Conservation (phyloP, 2,329 filamentous ascomycete genomes). For the Trichoderma cornu-damae region DNA sequence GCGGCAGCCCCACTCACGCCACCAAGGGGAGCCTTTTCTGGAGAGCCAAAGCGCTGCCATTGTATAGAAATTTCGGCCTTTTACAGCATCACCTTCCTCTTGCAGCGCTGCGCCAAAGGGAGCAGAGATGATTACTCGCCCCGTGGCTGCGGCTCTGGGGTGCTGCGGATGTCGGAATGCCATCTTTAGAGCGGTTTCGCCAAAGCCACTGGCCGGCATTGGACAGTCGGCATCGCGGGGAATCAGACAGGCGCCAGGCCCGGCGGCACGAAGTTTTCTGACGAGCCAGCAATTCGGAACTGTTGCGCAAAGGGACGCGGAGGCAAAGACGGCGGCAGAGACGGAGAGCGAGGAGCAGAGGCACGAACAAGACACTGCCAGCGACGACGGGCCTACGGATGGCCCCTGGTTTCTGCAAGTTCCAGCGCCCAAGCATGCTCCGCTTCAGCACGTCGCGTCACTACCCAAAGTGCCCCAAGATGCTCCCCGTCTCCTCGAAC, state of each 20-base stretch:
- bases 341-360: not conserved
- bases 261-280: slow-evolving; percentile 26
- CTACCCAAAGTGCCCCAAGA: slow-evolving; percentile 57
- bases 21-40: slow-evolving; percentile 11
- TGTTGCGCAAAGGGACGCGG: not conserved
- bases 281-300: slow-evolving; percentile 13
- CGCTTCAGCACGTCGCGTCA: slow-evolving; percentile 42
- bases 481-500: slow-evolving; percentile 64
- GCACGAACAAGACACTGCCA: slow-evolving; percentile 8
- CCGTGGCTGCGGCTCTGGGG: slow-evolving; percentile 27
- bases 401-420: slow-evolving; percentile 86
- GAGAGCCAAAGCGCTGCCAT: not conserved
- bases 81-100: slow-evolving; percentile 2
- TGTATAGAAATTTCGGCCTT: slow-evolving; percentile 6
- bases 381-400: slow-evolving; percentile 34
- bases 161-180: slow-evolving; percentile 32
- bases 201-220: slow-evolving; percentile 23
- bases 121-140: slow-evolving; percentile 30
- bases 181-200: slow-evolving; percentile 29
- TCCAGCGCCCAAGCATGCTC: slow-evolving; percentile 51
- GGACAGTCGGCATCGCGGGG: slow-evolving; percentile 25
- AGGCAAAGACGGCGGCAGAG: not conserved
- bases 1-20: slow-evolving; percentile 11
- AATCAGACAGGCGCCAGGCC: slow-evolving; percentile 20
- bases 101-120: not conserved